Base-by-base conservation (phyloP, 129 eudicot genomes). In the Mikania micrantha region DNA sequence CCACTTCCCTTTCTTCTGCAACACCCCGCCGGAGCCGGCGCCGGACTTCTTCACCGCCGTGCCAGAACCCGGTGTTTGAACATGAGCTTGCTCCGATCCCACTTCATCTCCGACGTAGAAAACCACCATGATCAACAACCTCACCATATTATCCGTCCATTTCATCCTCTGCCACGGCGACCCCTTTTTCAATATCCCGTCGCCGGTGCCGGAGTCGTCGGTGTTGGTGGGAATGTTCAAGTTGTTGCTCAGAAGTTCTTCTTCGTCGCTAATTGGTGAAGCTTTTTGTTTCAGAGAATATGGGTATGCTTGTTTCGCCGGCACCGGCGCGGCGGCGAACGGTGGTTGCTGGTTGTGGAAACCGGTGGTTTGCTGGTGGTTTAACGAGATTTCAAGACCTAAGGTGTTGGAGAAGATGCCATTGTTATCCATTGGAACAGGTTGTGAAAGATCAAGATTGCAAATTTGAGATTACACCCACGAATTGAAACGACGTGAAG, bases 1-100 rank as follows among this genome's bases (percentile, higher is more conserved):
- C 98, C 98, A 92, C 32, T 92, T 92, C 56, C 98, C 98, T 63
- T 92, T 92, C 78, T 92, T 92, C 88, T 92, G 98, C 78, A 88
- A 63, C 15, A 79, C 81, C 47, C 85, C 87, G 13, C 75, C 82
- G 3, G 73, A 69, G 52, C 83, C 83, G 71, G 78, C 81, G 69
- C 56, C 85, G 77, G 0, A 60, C 75, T 39, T 79, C 77, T 74
- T 83, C 84, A 64, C 90, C 87, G 65, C 72, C 75, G 28, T 31
- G 11, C 78, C 77, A 28, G 75, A 77, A n/a, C 79, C 74, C 17
- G 62, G 74, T 21, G 61, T 53, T 28, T 32, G 36, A 32, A 29
- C 34, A 2, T n/a, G 20, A 12, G 28, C 35, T 2, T 78, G 78
- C 10, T 88, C 96, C 10, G 88, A 64, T 16, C 74, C 84, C 20